phyloP scores from a whole-genome alignment of 768 basidiomycete genomes.

The Suillus paluster region DNA sequence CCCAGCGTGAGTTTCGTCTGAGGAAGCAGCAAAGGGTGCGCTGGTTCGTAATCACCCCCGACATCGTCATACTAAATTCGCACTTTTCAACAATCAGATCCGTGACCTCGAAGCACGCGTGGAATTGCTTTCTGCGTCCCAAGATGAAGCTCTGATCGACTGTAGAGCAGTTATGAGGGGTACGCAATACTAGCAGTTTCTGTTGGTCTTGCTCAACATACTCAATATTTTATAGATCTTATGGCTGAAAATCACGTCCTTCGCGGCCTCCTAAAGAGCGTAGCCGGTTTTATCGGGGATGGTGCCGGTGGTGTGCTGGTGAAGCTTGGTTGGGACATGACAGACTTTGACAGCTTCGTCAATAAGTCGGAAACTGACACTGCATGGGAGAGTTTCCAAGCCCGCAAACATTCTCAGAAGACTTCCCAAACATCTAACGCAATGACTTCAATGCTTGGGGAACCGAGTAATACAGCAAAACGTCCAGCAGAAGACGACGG shows the following conservation, averaged over 20 bases:
- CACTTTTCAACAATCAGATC: slow-evolving; percentile 55
- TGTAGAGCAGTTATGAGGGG: slow-evolving; percentile 84
- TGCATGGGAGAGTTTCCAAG: slow-evolving; percentile 87
- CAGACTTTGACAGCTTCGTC: slow-evolving; percentile 80
- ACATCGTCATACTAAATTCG: slow-evolving; percentile 7
- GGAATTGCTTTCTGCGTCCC: slow-evolving; percentile 91
- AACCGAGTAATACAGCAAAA: slow-evolving; percentile 24
- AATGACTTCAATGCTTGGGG: slow-evolving; percentile 37
- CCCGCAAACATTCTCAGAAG: slow-evolving; percentile 54
- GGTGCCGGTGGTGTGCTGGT: slow-evolving; percentile 79
- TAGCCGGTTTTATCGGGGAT: slow-evolving; percentile 85
- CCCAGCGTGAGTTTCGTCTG: slow-evolving; percentile 90
- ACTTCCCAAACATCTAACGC: slow-evolving; percentile 33
- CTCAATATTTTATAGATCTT: slow-evolving; percentile 55
- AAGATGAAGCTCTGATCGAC: slow-evolving; percentile 86
- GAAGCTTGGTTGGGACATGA: slow-evolving; percentile 77
- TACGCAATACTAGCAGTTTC: slow-evolving; percentile 27
- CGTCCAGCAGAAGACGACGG: slow-evolving; percentile 36
- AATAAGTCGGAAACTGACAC: slow-evolving; percentile 92
- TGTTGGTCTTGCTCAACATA: slow-evolving; percentile 3
- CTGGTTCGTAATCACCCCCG: slow-evolving; percentile 11
- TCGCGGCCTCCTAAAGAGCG: slow-evolving; percentile 73
- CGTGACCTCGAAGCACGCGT: slow-evolving; percentile 94
- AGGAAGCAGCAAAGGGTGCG: slow-evolving; percentile 86
- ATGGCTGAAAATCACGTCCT: slow-evolving; percentile 90